Evolutionary conservation across 2,329 filamentous ascomycete genomes (phyloP), one percentile per base, ranked within the genome.

Genomic region (Zymoseptoria passerinii): DNA sequence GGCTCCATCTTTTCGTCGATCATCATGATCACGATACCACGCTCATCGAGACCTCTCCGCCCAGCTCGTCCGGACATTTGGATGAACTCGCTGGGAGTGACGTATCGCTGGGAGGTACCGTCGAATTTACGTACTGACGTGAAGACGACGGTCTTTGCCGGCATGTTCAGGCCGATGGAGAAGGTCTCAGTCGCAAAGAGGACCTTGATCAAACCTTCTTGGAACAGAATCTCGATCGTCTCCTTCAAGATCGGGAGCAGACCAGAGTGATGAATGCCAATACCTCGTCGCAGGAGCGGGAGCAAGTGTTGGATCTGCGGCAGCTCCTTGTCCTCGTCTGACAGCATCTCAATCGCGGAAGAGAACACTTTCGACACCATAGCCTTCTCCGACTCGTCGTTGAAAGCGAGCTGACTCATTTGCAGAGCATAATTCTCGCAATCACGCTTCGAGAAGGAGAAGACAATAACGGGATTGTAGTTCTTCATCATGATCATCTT

Each of bases 11-110:
- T 90, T 73, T 95, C 89, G 70, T 95, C 88, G 62, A 99, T 89
- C 92, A 99, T 97, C 90, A 99, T 97, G 73, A 99, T 97, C 66
- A 99, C 94, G 67, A 97, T 95, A 82, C 94, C 94, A 65, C 94
- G 88, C 62, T 96, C 92, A 77, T 99, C 94, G 56, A 99, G 87
- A 76, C 94, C 94, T 84, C 94, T 87, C 81, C 94, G 89, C 71
- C 94, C 94, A 60, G 94, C 94, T 75, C 94, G 89, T 61, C 94
- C 94, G 56, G 94, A 96, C 94, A 99, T 99, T 72, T 99, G 94
- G 55, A 99, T 90, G 74, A 97, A 99, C 69, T 99, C 94, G 9
- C 90, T 96, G 1, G 91, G 90, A 0, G 92, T 96, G 19, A 97
- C 82, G 75, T 92, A 95, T 63, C 92, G 83, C 67, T 84, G 83